These are phyloP conservation scores for Crucihimalaya himalaica DNA, from an alignment of 345 rosid species.

Conservation along the genomic window DNA sequence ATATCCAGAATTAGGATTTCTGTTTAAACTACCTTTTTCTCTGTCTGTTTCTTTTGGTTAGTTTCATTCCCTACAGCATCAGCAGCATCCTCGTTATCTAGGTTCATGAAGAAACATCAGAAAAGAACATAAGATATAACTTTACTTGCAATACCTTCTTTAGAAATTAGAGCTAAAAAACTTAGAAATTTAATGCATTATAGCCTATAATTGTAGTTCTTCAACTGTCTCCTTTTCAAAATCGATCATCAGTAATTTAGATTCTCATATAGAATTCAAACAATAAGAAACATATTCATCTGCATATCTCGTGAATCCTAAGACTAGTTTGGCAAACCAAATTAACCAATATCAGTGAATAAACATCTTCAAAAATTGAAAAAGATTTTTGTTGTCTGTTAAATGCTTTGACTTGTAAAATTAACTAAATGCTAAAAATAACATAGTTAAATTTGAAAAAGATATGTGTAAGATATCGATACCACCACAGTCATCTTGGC, in stretches of 20 bases:
- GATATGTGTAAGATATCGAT: slow-evolving; percentile 11
- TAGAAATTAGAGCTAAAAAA: neutral
- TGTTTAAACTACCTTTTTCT: slow-evolving; percentile 56
- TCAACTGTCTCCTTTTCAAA: neutral
- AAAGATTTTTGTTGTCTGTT: neutral
- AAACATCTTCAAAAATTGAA: slow-evolving; percentile 4
- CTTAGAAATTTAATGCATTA: neutral
- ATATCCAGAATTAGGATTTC: slow-evolving; percentile 4
- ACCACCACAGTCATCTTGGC: slow-evolving; percentile 74
- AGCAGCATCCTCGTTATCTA: slow-evolving; percentile 57
- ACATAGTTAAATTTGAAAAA: too few relatives aligned
- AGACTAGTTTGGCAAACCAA: slow-evolving; percentile 1
- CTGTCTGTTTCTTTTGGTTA: slow-evolving; percentile 62
- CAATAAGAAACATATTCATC: slow-evolving; percentile 11
- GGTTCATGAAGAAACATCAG: slow-evolving; percentile 28
- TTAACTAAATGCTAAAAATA: slow-evolving; percentile 3
- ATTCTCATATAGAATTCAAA: neutral
- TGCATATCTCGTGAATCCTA: neutral
- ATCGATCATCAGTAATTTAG: neutral
- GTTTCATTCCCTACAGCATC: slow-evolving; percentile 51
- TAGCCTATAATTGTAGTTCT: neutral
- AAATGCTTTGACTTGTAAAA: neutral
- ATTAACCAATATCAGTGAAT: neutral
- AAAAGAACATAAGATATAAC: neutral
- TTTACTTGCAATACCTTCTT: neutral